These are phyloP conservation scores for bread wheat (Triticum aestivum) DNA, from an alignment of 176 grass and related monocot species.

Conservation along the genomic window DNA sequence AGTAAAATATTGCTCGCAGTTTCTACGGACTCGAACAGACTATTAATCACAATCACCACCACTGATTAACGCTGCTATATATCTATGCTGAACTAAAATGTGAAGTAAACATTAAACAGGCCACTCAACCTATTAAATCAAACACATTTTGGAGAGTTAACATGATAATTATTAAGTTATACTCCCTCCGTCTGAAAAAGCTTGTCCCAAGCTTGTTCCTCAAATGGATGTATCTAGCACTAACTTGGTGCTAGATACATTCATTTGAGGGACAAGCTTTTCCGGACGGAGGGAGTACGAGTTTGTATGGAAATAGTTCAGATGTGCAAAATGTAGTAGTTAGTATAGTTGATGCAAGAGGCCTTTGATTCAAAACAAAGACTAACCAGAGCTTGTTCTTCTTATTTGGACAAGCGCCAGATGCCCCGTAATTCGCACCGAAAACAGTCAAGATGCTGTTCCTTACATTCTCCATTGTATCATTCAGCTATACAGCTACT, in stretches of 20 bases:
- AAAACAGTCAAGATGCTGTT: constrained; percentile 7
- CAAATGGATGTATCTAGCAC: too few relatives aligned
- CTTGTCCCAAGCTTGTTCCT: too few relatives aligned
- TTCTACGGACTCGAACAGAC: not conserved
- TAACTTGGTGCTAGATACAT: too few relatives aligned
- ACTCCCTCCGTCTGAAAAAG: too few relatives aligned
- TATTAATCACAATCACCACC: not conserved
- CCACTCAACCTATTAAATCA: constrained; percentile 10
- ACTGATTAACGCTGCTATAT: constrained; percentile 7
- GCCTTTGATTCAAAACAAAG: not conserved
- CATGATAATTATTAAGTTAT: not conserved
- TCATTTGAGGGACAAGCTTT: too few relatives aligned
- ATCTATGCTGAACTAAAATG: constrained; percentile 8
- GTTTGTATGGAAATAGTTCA: constrained; percentile 20
- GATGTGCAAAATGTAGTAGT: not conserved
- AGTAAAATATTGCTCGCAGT: constrained; percentile 12
- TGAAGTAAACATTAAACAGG: not conserved
- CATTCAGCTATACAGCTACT: constrained; percentile 60
- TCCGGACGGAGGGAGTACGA: not conserved
- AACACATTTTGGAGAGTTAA: not conserved
- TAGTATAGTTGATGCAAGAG: constrained; percentile 2
- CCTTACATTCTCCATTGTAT: constrained; percentile 1
- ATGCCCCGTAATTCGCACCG: not conserved
- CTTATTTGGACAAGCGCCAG: constrained; percentile 23
- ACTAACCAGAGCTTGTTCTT: constrained; percentile 33